These are phyloP conservation scores for Orbilia blumenaviensis DNA, from an alignment of 2,329 filamentous ascomycete species.

Conservation along the genomic window DNA sequence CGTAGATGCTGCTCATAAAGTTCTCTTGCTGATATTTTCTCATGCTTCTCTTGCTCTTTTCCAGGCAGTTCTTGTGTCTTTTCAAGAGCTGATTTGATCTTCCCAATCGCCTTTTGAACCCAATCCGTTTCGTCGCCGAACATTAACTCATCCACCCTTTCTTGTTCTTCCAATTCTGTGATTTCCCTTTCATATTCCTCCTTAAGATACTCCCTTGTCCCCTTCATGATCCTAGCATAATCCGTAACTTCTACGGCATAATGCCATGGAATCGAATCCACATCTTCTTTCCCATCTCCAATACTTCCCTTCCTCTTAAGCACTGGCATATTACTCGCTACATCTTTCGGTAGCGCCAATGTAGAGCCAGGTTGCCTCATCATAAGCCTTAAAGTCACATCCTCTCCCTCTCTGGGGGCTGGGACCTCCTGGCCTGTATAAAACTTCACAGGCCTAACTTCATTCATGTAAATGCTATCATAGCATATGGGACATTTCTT, in stretches of 20 bases:
- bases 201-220: slow-evolving; percentile 85
- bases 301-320: slow-evolving; percentile 11
- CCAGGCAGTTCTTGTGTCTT: slow-evolving; percentile 66
- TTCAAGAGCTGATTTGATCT: slow-evolving; percentile 78
- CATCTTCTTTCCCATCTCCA: slow-evolving; percentile 62
- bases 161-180: slow-evolving; percentile 75
- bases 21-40: slow-evolving; percentile 22
- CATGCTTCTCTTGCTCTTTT: slow-evolving; percentile 30
- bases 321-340: slow-evolving; percentile 65
- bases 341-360: slow-evolving; percentile 84
- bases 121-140: slow-evolving; percentile 94
- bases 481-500: slow-evolving; percentile 98
- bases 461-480: slow-evolving; percentile 90
- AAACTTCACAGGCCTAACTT: slow-evolving; percentile 88
- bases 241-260: slow-evolving; percentile 93
- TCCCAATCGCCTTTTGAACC: slow-evolving; percentile 82
- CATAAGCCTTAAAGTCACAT: slow-evolving; percentile 88
- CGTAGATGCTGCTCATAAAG: slow-evolving; percentile 28
- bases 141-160: slow-evolving; percentile 86
- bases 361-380: slow-evolving; percentile 82
- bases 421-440: slow-evolving; percentile 87
- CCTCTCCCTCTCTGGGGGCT: slow-evolving; percentile 81
- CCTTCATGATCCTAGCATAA: slow-evolving; percentile 95
- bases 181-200: slow-evolving; percentile 83
- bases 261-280: slow-evolving; percentile 79